Evolutionary conservation across 2,329 filamentous ascomycete genomes (phyloP).

Genomic region (Meredithiella fracta): DNA sequence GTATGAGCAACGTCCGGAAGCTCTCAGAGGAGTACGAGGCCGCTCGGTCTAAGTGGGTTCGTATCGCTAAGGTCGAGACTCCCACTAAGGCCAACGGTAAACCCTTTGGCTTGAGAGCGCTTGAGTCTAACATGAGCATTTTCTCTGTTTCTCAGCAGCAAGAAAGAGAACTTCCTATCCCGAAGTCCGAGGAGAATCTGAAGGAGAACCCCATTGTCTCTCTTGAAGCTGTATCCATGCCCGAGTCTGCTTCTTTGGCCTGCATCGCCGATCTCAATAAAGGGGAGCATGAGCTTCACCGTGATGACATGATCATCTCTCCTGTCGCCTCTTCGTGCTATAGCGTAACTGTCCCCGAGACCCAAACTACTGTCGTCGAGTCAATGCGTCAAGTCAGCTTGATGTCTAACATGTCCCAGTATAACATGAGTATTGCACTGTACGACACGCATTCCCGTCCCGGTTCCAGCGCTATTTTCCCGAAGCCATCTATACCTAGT

Average conservation of each 20-base stretch:
- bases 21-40: slow-evolving; percentile 13
- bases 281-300: neutral
- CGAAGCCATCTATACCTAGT: neutral
- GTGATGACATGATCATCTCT: slow-evolving; percentile 9
- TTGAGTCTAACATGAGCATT: slow-evolving; percentile 9
- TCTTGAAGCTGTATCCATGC: neutral
- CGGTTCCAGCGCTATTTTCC: slow-evolving; percentile 5
- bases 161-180: neutral
- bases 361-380: slow-evolving; percentile 10
- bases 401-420: slow-evolving; percentile 14
- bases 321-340: slow-evolving; percentile 13
- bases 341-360: slow-evolving; percentile 14
- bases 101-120: slow-evolving; percentile 8
- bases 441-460: slow-evolving; percentile 9
- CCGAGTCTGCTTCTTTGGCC: neutral
- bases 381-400: slow-evolving; percentile 13
- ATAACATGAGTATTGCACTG: slow-evolving; percentile 11
- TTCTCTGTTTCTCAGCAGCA: neutral
- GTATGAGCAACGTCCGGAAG: slow-evolving; percentile 8
- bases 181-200: neutral
- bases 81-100: slow-evolving; percentile 6
- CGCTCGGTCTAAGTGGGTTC: slow-evolving; percentile 13
- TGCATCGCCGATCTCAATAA: neutral
- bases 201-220: neutral
- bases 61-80: slow-evolving; percentile 5